Evolutionary conservation across 805 yeast species (phyloP).

Genomic region (Tetrapisispora pingtungensis): DNA sequence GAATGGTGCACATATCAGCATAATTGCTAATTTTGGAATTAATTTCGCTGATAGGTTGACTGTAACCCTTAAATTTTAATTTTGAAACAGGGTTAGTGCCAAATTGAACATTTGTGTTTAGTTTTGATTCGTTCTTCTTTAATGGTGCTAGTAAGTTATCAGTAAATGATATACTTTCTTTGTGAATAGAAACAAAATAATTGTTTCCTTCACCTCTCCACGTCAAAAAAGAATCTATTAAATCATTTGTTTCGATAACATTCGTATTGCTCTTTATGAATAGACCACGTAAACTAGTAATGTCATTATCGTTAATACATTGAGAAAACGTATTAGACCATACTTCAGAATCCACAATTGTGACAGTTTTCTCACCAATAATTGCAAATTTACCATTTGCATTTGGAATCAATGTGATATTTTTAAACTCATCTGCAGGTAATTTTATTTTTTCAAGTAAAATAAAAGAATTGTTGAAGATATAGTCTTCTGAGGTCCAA

Average conservation of each 20-base stretch:
- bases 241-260: not conserved
- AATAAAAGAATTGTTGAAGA: conserved; percentile 19
- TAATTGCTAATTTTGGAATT: conserved; percentile 9
- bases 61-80: conserved; percentile 2
- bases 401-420: conserved; percentile 1
- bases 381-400: conserved; percentile 6
- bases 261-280: conserved; percentile 10
- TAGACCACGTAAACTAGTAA: conserved; percentile 8
- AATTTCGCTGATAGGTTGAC: conserved; percentile 19
- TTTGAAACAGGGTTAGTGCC: not conserved
- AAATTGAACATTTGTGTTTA: too few relatives aligned
- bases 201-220: conserved; percentile 3
- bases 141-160: too few relatives aligned
- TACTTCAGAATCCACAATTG: conserved; percentile 8
- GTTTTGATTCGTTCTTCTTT: too few relatives aligned
- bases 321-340: conserved; percentile 16
- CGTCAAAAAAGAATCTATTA: conserved; percentile 1
- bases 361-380: not conserved
- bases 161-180: too few relatives aligned
- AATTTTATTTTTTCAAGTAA: conserved; percentile 14
- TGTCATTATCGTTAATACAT: conserved; percentile 13
- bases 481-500: conserved; percentile 24
- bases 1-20: conserved; percentile 8
- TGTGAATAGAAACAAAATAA: not conserved
- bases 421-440: conserved; percentile 2